A percentile compares a stretch with the other conserved stretches of the same genome.
These are phyloP conservation scores for Aspergillus puulaauensis DNA, from an alignment of 2,329 filamentous ascomycete species.

Conservation along the genomic window DNA sequence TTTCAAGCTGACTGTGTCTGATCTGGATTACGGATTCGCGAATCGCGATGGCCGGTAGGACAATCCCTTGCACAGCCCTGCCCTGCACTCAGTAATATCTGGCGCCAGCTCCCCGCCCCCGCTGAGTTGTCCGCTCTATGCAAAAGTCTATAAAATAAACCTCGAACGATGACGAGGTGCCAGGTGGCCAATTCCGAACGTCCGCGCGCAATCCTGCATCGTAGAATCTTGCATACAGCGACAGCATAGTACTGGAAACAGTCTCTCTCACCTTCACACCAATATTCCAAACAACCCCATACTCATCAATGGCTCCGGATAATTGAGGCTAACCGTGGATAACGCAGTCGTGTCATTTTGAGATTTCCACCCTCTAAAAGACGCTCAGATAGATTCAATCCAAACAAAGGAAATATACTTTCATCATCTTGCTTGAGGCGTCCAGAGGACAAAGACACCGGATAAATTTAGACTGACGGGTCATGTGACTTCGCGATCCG, in stretches of 20 bases:
- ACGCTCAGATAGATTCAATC: no score
- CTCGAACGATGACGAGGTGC: background rate
- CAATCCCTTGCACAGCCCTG: background rate
- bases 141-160: background rate
- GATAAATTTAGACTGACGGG: background rate
- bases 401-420: background rate
- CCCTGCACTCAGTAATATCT: background rate
- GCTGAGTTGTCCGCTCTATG: background rate
- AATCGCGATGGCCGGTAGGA: background rate
- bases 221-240: no score
- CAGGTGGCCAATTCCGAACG: no score
- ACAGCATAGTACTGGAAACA: background rate
- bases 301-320: background rate
- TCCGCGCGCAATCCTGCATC: no score
- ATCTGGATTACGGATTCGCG: background rate
- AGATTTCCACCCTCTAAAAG: no score
- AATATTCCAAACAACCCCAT: background rate
- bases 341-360: background rate
- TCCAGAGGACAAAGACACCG: background rate
- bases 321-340: background rate
- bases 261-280: background rate
- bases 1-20: background rate
- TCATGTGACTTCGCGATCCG: slow-evolving; percentile 23
- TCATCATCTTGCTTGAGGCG: background rate
- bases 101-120: background rate